phyloP scores from a whole-genome alignment of 129 eudicot genomes.

The Smallanthus sonchifolius region DNA sequence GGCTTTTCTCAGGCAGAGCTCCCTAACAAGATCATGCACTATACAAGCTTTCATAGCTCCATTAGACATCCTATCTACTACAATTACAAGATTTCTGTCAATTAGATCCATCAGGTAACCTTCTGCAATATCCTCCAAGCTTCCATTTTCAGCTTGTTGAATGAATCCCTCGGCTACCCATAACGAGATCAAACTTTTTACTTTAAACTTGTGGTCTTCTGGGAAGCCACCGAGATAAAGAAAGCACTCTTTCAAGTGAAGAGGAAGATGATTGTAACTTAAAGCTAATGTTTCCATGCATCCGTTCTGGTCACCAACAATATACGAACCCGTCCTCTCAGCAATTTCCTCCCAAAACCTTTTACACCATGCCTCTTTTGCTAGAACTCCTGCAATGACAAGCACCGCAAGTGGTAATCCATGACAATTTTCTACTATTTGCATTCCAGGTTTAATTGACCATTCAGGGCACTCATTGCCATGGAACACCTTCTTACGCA shows the following conservation, averaged over 20 bases:
- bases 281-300: neutral
- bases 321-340: neutral
- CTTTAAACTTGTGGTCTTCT: neutral
- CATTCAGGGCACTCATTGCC: neutral
- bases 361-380: neutral
- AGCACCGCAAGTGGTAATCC: conserved; percentile 39
- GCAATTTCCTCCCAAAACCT: conserved; percentile 2
- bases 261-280: too few relatives aligned
- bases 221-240: neutral
- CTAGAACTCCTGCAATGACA: conserved; percentile 33
- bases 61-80: too few relatives aligned
- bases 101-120: too few relatives aligned
- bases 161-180: too few relatives aligned
- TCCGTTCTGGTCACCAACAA: neutral
- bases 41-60: too few relatives aligned
- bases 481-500: conserved; percentile 16
- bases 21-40: too few relatives aligned
- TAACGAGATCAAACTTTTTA: too few relatives aligned
- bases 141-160: too few relatives aligned
- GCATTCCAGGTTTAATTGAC: conserved; percentile 2
- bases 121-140: neutral
- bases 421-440: conserved; percentile 21
- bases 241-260: too few relatives aligned
- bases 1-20: too few relatives aligned
- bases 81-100: too few relatives aligned